A percentile compares a stretch with the other conserved stretches of the same genome.
Conservation (phyloP, 2,329 filamentous ascomycete species). For the Colletotrichum sp. region DNA sequence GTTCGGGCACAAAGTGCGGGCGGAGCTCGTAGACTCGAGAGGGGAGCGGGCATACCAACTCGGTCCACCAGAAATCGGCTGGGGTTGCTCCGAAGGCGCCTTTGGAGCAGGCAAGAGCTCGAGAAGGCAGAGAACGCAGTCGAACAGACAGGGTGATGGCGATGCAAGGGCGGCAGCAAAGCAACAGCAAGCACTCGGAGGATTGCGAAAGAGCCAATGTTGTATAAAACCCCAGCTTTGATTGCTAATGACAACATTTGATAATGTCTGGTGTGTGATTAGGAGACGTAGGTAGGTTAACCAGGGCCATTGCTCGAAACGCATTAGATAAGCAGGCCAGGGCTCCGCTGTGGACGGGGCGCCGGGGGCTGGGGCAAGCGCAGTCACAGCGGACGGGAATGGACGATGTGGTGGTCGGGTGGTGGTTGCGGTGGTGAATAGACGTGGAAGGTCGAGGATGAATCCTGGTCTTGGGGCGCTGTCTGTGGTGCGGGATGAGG, state of each 20-base stretch:
- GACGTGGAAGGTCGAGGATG: neutral
- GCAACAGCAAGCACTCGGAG: neutral
- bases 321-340: constrained; percentile 28
- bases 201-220: constrained; percentile 5
- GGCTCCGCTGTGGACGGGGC: constrained; percentile 12
- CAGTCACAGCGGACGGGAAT: neutral
- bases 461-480: neutral
- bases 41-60: constrained; percentile 22
- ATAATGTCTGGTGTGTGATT: constrained; percentile 31
- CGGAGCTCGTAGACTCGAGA: constrained; percentile 3
- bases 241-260: constrained; percentile 36
- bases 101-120: constrained; percentile 2
- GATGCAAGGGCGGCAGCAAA: neutral
- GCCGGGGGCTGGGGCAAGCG: constrained; percentile 1
- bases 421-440: neutral
- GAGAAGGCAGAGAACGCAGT: neutral
- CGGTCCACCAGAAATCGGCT: constrained; percentile 19
- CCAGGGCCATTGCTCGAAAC: constrained; percentile 24
- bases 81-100: constrained; percentile 12
- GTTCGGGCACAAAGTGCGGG: neutral
- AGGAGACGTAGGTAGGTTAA: constrained; percentile 30
- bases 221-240: constrained; percentile 21
- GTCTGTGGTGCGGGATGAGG: neutral
- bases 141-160: neutral
- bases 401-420: neutral